Evolutionary conservation across 176 grass and related monocot species (phyloP).

Genomic region (Avena sativa): DNA sequence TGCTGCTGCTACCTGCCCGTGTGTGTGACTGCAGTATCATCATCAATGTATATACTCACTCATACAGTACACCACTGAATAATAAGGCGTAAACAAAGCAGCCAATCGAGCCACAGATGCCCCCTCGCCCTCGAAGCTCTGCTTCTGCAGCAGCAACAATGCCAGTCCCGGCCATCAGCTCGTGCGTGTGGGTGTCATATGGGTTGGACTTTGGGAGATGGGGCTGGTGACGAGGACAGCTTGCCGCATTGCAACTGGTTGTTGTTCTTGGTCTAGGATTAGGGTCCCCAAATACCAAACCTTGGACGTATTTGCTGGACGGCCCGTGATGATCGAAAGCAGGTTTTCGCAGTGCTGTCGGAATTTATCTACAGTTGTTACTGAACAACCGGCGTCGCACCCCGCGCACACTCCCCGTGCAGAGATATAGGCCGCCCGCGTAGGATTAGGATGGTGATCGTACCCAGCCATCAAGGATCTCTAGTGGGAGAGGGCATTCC

Average conservation of each 20-base stretch:
- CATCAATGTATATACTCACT: not conserved
- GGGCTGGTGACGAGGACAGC: not conserved
- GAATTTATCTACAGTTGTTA: not conserved
- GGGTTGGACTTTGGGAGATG: not conserved
- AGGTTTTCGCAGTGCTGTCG: not conserved
- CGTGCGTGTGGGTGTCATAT: not conserved
- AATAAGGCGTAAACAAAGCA: not conserved
- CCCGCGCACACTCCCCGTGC: not conserved
- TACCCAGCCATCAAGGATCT: no score
- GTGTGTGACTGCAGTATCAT: not conserved
- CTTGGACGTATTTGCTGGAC: not conserved
- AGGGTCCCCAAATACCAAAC: conserved; percentile 25
- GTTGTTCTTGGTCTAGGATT: not conserved
- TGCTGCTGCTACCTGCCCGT: not conserved
- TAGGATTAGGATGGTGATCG: no score
- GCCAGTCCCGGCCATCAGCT: not conserved
- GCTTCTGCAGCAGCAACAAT: not conserved
- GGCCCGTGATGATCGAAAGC: conserved; percentile 8
- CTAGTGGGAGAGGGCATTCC: no score
- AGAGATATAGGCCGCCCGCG: not conserved
- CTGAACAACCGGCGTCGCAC: no score
- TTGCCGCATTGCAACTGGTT: not conserved
- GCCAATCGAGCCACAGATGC: not conserved
- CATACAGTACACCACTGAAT: not conserved
- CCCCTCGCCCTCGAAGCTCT: not conserved